Conservation (phyloP, 106 monocot species). For the Dactylorhiza incarnata region DNA sequence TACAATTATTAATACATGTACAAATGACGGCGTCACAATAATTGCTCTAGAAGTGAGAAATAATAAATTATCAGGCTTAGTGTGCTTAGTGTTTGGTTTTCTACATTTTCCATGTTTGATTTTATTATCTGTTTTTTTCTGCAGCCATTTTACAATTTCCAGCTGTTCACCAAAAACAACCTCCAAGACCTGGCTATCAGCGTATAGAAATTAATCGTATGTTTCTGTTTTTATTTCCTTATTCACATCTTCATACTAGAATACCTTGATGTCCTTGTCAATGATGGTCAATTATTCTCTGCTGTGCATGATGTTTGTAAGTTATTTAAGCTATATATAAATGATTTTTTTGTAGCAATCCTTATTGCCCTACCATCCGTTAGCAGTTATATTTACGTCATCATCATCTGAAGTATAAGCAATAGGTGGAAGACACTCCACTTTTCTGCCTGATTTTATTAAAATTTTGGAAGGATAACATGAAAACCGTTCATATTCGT, state of each 20-base stretch:
- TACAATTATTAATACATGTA: no score
- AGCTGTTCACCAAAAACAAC: conserved; percentile 52
- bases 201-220: conserved; percentile 79
- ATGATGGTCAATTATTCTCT: background rate
- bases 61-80: no score
- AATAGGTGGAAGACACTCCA: no score
- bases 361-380: no score
- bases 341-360: background rate
- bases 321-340: conserved; percentile 4
- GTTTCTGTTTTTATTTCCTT: conserved; percentile 10
- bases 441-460: no score
- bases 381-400: no score
- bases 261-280: background rate
- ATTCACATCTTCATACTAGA: background rate
- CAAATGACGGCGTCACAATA: no score
- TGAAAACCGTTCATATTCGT: no score
- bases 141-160: conserved; percentile 85
- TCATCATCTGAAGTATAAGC: no score
- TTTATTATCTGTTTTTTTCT: conserved; percentile 7
- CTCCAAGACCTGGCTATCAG: conserved; percentile 62
- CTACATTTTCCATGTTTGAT: background rate
- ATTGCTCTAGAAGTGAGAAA: no score
- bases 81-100: no score
- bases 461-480: no score
- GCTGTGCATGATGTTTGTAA: background rate